Evolutionary conservation across 192 early-diverging fungal genomes (phyloP).

Genomic region (Funneliformis geosporum): DNA sequence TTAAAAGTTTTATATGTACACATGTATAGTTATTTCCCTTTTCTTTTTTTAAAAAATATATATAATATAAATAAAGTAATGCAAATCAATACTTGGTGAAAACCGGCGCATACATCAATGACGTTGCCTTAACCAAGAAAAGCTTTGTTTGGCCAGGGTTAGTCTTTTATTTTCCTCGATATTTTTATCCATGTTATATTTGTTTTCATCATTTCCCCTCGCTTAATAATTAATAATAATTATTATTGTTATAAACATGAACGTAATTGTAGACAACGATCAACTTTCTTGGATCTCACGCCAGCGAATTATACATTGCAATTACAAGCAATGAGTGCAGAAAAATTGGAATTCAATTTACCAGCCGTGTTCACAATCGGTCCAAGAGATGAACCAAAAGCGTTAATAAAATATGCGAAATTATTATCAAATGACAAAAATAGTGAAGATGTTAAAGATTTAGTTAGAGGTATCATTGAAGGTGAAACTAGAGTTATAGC

Average conservation of each 20-base stretch:
- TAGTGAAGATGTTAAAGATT: background rate
- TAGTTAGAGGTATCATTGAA: background rate
- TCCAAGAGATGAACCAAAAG: slow-evolving; percentile 35
- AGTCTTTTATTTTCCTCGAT: no score
- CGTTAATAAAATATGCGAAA: slow-evolving; percentile 33
- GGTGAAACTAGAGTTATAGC: background rate
- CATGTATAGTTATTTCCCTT: no score
- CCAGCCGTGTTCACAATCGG: slow-evolving; percentile 58
- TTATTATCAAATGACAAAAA: slow-evolving; percentile 28
- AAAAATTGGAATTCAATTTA: slow-evolving; percentile 52
- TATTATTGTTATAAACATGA: no score
- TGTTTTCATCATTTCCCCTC: no score
- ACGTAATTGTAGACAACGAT: background rate
- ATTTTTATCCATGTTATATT: no score
- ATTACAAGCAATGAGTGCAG: slow-evolving; percentile 51
- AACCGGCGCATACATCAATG: slow-evolving; percentile 38
- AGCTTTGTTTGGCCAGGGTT: slow-evolving; percentile 35
- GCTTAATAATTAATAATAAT: no score
- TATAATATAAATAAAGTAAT: no score
- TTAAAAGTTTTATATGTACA: no score
- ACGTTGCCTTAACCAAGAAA: slow-evolving; percentile 46
- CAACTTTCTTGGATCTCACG: slow-evolving; percentile 38
- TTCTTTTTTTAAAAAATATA: no score
- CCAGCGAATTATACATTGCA: slow-evolving; percentile 48
- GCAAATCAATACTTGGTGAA: background rate